phyloP scores from a whole-genome alignment of 129 eudicot genomes.

The Chrysanthemum lavandulifolium region DNA sequence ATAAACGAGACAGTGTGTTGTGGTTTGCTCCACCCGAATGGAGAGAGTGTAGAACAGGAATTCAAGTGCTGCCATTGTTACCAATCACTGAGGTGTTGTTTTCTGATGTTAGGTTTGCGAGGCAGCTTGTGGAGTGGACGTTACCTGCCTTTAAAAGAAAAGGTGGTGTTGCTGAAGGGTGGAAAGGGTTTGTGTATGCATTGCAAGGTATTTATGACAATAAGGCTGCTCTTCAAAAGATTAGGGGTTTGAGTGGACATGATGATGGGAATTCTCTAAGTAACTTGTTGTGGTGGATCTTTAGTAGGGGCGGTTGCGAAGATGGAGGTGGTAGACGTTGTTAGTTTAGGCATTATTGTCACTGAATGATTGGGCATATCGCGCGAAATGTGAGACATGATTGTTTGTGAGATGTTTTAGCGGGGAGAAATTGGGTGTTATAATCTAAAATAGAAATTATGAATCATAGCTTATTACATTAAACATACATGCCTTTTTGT shows the following conservation, averaged over 20 bases:
- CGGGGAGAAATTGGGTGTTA: not conserved
- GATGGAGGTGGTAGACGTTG: slow-evolving; percentile 23
- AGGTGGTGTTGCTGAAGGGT: slow-evolving; percentile 85
- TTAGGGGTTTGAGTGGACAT: slow-evolving; percentile 48
- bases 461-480: too few species aligned
- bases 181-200: slow-evolving; percentile 87
- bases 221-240: slow-evolving; percentile 53
- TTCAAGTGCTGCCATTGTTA: slow-evolving; percentile 68
- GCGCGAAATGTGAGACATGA: not conserved
- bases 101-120: slow-evolving; percentile 54
- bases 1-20: slow-evolving; percentile 75
- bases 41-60: slow-evolving; percentile 71
- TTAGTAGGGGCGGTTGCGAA: slow-evolving; percentile 48
- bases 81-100: slow-evolving; percentile 78
- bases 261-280: slow-evolving; percentile 93
- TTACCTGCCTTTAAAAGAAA: slow-evolving; percentile 62
- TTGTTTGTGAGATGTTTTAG: not conserved
- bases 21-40: slow-evolving; percentile 92
- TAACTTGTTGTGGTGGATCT: slow-evolving; percentile 92
- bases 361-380: not conserved
- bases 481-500: too few species aligned
- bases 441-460: too few species aligned
- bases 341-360: not conserved
- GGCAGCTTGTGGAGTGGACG: slow-evolving; percentile 71
- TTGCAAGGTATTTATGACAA: slow-evolving; percentile 82